Evolutionary conservation across 129 eudicot species (phyloP), one percentile per base, ranked within the genome.

Genomic region (Mikania micrantha): DNA sequence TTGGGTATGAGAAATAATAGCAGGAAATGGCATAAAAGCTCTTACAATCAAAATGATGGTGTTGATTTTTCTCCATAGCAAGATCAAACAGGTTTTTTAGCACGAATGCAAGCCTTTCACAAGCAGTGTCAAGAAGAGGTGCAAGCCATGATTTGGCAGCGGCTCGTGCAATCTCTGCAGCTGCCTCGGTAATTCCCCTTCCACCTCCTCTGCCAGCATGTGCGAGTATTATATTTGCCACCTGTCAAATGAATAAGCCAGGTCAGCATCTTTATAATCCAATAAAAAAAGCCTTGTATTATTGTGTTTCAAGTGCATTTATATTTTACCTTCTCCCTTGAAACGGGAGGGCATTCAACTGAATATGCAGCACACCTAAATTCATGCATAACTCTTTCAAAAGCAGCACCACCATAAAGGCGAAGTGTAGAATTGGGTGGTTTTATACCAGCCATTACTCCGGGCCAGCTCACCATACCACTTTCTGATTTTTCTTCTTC

Each of bases 351-450:
- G 81, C 98, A 93, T 65, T 93, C 92, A 44, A 93, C 78, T 16
- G 98, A 93, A 81, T 93, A 88, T 4, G 98, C 81, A 66, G 98
- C 96, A 73, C 95, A 88, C 4, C 96, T 87, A 67, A 93, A 93
- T 83, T 93, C 98, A 77, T 93, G 96, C 83, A 89, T 85, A 34
- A 86, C 96, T 70, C 98, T 84, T 64, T 88, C 98, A 75, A 93
- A 93, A 59, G 98, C 96, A 77, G 98, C 98, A 42, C 98, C 98
- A 12, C 98, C 98, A 58, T 93, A 93, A 15, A 93, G 90, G n/a
- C 95, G 86, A 42, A 93, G 90, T 72, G 83, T 76, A n/a, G 92
- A 85, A 71, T 93, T 93, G 11, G 96, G 92, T 68, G 98, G 98
- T 77, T 82, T 89, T 62, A 77, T 75, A 75, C 75, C 85, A 10